These are phyloP conservation scores for Fusarium torreyae DNA, from an alignment of 2,329 filamentous ascomycete species.

Conservation along the genomic window DNA sequence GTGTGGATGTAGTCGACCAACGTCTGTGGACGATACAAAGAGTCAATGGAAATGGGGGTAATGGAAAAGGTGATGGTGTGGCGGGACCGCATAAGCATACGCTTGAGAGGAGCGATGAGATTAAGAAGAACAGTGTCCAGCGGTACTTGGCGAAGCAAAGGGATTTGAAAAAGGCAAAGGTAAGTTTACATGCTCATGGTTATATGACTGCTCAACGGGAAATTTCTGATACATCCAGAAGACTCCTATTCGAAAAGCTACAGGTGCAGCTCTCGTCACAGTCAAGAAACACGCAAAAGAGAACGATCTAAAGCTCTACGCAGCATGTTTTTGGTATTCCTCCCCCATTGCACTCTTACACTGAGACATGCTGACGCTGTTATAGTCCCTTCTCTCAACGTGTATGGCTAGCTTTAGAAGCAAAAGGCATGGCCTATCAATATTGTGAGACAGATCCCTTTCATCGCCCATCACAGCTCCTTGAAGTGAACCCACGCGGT, in stretches of 20 bases:
- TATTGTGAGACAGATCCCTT: slow-evolving; percentile 90
- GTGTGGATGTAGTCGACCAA: slow-evolving; percentile 59
- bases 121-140: slow-evolving; percentile 86
- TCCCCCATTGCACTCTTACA: neutral
- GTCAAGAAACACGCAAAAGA: slow-evolving; percentile 79
- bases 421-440: slow-evolving; percentile 84
- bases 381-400: slow-evolving; percentile 85
- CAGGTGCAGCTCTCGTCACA: slow-evolving; percentile 78
- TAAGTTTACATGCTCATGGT: slow-evolving; percentile 25
- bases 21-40: slow-evolving; percentile 82
- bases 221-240: slow-evolving; percentile 64
- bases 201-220: neutral
- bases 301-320: slow-evolving; percentile 81
- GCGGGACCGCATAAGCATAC: slow-evolving; percentile 82
- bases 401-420: slow-evolving; percentile 90
- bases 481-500: slow-evolving; percentile 83
- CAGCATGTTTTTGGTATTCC: slow-evolving; percentile 86
- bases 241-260: slow-evolving; percentile 79
- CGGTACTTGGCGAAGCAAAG: slow-evolving; percentile 75
- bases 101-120: slow-evolving; percentile 80
- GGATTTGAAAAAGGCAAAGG: slow-evolving; percentile 70
- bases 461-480: slow-evolving; percentile 71
- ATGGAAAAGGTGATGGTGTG: slow-evolving; percentile 79
- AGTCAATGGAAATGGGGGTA: slow-evolving; percentile 82
- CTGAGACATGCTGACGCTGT: slow-evolving; percentile 8